Evolutionary conservation across 2,329 filamentous ascomycete genomes (phyloP).

Genomic region (Ophiobolus disseminans): DNA sequence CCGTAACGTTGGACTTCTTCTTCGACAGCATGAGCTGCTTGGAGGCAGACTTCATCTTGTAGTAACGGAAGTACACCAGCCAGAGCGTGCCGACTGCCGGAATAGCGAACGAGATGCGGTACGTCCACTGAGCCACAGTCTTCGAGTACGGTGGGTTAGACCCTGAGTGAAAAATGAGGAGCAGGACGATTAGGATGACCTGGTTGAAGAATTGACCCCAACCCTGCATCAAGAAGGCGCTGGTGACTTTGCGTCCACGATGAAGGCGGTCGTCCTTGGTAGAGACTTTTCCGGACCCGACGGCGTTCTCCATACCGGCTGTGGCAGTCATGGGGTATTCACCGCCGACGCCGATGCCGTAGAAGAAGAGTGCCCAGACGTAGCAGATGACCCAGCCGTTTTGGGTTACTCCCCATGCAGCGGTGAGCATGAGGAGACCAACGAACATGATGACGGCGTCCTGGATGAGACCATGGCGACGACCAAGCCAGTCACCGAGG

Average conservation of each 20-base stretch:
- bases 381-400: conserved; percentile 99
- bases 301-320: conserved; percentile 89
- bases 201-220: conserved; percentile 98
- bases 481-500: conserved; percentile 81
- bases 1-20: conserved; percentile 85
- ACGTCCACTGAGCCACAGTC: conserved; percentile 84
- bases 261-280: conserved; percentile 93
- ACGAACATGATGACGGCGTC: conserved; percentile 94
- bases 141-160: conserved; percentile 76
- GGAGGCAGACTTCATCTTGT: conserved; percentile 88
- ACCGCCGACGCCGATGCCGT: conserved; percentile 75
- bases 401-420: conserved; percentile 83
- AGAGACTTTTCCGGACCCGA: conserved; percentile 84
- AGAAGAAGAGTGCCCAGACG: conserved; percentile 92
- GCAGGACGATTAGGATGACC: conserved; percentile 81
- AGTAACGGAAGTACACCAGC: conserved; percentile 95
- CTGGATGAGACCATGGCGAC: conserved; percentile 94
- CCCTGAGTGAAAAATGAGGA: conserved; percentile 87
- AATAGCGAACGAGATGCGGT: conserved; percentile 89
- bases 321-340: conserved; percentile 98
- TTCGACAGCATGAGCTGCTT: conserved; percentile 84
- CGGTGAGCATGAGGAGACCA: conserved; percentile 88
- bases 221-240: conserved; percentile 96
- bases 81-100: conserved; percentile 89
- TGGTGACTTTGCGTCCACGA: conserved; percentile 93